Evolutionary conservation across 2,329 filamentous ascomycete species (phyloP).

Genomic region (Tolypocladium tropicale): DNA sequence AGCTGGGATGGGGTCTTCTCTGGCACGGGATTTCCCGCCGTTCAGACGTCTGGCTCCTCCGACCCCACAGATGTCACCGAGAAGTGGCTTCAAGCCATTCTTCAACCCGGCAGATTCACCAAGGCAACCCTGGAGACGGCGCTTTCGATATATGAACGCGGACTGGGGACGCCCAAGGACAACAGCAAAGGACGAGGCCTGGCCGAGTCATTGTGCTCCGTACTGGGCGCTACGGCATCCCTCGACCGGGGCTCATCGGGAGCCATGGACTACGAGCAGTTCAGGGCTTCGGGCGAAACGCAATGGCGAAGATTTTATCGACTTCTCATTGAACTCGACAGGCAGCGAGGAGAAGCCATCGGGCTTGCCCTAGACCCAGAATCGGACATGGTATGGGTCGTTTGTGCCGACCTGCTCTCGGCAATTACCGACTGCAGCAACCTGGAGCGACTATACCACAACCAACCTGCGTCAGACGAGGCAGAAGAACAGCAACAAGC

Average conservation of each 20-base stretch:
- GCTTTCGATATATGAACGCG: slow-evolving; percentile 69
- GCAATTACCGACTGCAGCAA: slow-evolving; percentile 70
- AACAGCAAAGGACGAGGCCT: slow-evolving; percentile 44
- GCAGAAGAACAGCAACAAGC: slow-evolving; percentile 40
- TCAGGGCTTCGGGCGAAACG: slow-evolving; percentile 60
- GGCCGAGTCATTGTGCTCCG: slow-evolving; percentile 65
- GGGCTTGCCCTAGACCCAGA: slow-evolving; percentile 64
- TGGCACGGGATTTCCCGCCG: slow-evolving; percentile 43
- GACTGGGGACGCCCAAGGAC: slow-evolving; percentile 26
- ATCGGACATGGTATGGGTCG: slow-evolving; percentile 68
- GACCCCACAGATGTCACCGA: slow-evolving; percentile 65
- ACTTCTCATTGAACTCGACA: slow-evolving; percentile 76
- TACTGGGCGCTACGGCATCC: slow-evolving; percentile 59
- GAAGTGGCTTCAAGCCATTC: slow-evolving; percentile 76
- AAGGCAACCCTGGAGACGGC: slow-evolving; percentile 73
- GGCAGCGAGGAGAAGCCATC: slow-evolving; percentile 71
- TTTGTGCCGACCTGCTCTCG: slow-evolving; percentile 73
- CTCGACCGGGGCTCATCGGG: slow-evolving; percentile 52
- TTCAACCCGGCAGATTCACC: slow-evolving; percentile 76
- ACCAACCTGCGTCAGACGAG: slow-evolving; percentile 43
- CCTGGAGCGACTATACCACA: slow-evolving; percentile 67
- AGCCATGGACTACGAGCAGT: slow-evolving; percentile 65
- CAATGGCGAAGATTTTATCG: slow-evolving; percentile 91
- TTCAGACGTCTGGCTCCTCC: slow-evolving; percentile 48
- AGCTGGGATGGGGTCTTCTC: slow-evolving; percentile 62